Conservation (phyloP, 805 yeast genomes). For the Zygotorulaspora danielsina region DNA sequence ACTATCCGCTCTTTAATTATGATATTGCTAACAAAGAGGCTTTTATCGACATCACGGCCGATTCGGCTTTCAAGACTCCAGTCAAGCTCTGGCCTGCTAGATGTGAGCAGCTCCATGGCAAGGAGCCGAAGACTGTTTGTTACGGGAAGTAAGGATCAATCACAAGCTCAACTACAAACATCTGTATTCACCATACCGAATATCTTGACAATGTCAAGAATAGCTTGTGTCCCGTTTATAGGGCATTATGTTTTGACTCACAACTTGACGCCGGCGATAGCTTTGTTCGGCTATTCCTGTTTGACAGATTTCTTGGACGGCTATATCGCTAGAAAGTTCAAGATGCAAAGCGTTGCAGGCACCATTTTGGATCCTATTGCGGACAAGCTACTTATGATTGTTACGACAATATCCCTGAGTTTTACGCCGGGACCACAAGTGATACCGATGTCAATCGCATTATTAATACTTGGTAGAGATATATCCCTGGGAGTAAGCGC, state of each 20-base stretch:
- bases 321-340: slow-evolving; percentile 74
- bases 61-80: too few relatives aligned
- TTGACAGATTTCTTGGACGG: slow-evolving; percentile 93
- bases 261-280: slow-evolving; percentile 59
- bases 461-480: slow-evolving; percentile 80
- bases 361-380: slow-evolving; percentile 94
- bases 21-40: too few relatives aligned
- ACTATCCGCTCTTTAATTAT: too few relatives aligned
- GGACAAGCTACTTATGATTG: slow-evolving; percentile 84
- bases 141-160: background rate
- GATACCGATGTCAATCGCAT: slow-evolving; percentile 70
- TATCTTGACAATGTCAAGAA: slow-evolving; percentile 71
- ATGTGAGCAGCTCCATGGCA: too few relatives aligned
- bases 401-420: slow-evolving; percentile 74
- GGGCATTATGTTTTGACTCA: slow-evolving; percentile 72
- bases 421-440: slow-evolving; percentile 44
- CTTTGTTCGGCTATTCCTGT: slow-evolving; percentile 78
- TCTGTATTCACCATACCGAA: slow-evolving; percentile 79
- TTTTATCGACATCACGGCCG: too few relatives aligned
- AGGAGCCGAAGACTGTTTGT: background rate
- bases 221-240: slow-evolving; percentile 77
- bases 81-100: too few relatives aligned
- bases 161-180: slow-evolving; percentile 39
- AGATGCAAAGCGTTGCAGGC: slow-evolving; percentile 77
- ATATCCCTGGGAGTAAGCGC: slow-evolving; percentile 68